Conservation (phyloP, 345 rosid species). For the Chamaenerion angustifolium region DNA sequence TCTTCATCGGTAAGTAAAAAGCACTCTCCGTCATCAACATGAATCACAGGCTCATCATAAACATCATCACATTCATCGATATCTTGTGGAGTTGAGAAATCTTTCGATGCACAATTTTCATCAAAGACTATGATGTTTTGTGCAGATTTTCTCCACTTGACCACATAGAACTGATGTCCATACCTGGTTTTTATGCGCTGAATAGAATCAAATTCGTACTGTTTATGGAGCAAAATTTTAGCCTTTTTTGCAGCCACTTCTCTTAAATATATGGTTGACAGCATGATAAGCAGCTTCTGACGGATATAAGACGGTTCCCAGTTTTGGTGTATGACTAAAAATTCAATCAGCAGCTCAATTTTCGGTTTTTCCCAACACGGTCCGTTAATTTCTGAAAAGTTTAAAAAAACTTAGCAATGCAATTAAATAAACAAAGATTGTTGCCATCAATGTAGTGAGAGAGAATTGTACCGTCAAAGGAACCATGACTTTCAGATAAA, state of each 20-base stretch:
- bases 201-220: slow-evolving; percentile 66
- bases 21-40: slow-evolving; percentile 33
- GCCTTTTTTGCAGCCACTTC: slow-evolving; percentile 33
- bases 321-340: slow-evolving; percentile 48
- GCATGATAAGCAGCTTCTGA: slow-evolving; percentile 65
- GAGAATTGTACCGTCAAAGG: slow-evolving; percentile 28
- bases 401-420: slow-evolving; percentile 5
- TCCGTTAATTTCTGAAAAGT: slow-evolving; percentile 24
- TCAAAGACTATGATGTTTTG: slow-evolving; percentile 6
- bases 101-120: slow-evolving; percentile 5
- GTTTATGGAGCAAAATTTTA: slow-evolving; percentile 34
- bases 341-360: slow-evolving; percentile 70
- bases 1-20: slow-evolving; percentile 64
- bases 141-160: slow-evolving; percentile 62
- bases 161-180: slow-evolving; percentile 50
- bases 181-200: slow-evolving; percentile 51
- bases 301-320: slow-evolving; percentile 74
- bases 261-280: slow-evolving; percentile 69
- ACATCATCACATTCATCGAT: slow-evolving; percentile 31
- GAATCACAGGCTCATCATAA: slow-evolving; percentile 30
- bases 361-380: slow-evolving; percentile 53
- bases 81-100: slow-evolving; percentile 22
- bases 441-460: not conserved
- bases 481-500: slow-evolving; percentile 32
- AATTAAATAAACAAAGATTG: slow-evolving; percentile 1